A percentile compares a stretch with the other conserved stretches of the same genome.
Evolutionary conservation across 225 moss, liverwort and hornwort genomes (phyloP).

Genomic region (Lunularia cruciata): DNA sequence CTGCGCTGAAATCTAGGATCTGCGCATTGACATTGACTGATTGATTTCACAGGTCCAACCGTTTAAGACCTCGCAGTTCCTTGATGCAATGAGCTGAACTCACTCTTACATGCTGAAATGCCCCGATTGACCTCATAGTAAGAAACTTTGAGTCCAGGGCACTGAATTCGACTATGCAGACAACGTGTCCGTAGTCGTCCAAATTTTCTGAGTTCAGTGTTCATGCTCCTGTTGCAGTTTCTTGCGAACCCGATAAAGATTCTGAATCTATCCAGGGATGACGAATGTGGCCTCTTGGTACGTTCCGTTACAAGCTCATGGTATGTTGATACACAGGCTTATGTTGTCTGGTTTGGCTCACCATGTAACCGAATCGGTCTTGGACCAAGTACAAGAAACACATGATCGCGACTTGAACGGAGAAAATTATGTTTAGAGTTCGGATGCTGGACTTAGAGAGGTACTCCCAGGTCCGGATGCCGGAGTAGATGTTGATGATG

Average conservation of each 20-base stretch:
- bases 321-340: constrained; percentile 34
- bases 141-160: neutral
- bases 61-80: neutral
- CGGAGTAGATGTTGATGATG: constrained; percentile 68
- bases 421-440: constrained; percentile 56
- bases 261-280: no score
- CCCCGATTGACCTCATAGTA: neutral
- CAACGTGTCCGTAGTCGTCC: neutral
- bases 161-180: neutral
- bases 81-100: neutral
- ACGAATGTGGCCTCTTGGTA: no score
- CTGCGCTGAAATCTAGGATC: neutral
- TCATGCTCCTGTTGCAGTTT: no score
- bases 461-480: constrained; percentile 46
- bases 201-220: neutral
- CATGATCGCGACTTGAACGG: constrained; percentile 54
- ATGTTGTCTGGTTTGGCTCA: constrained; percentile 37
- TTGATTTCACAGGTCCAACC: neutral
- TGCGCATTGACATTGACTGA: neutral
- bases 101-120: neutral
- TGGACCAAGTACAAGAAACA: constrained; percentile 58
- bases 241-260: no score
- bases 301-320: constrained; percentile 8
- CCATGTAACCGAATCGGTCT: constrained; percentile 54
- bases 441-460: constrained; percentile 42